A percentile compares a stretch with the other conserved stretches of the same genome.
phyloP scores from a whole-genome alignment of 1,139 yeast genomes.

The Meyerozyma guilliermondii region DNA sequence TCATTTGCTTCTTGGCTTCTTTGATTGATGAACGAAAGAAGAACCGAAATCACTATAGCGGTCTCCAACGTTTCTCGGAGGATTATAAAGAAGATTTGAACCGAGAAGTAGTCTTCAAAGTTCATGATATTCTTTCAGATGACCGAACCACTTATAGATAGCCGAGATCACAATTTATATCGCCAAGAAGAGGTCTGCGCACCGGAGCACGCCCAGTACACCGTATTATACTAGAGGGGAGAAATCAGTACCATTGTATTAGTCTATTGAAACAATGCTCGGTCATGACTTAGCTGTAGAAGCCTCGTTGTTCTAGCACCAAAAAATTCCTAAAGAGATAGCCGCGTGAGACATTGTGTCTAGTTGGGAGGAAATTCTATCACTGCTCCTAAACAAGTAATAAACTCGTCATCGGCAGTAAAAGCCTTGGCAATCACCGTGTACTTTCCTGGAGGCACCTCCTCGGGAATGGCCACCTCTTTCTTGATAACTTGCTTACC shows the following conservation, averaged over 20 bases:
- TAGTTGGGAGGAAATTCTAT: constrained; percentile 49
- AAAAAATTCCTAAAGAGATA: no score
- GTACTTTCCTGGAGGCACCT: constrained; percentile 94
- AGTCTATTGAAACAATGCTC: not conserved
- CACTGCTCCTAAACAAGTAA: constrained; percentile 81
- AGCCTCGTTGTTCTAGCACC: not conserved
- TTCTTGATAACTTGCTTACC: constrained; percentile 67
- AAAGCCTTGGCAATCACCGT: constrained; percentile 83
- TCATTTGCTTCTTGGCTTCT: constrained; percentile 17
- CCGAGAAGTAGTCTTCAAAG: constrained; percentile 54
- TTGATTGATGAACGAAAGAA: constrained; percentile 75
- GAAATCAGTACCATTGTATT: not conserved
- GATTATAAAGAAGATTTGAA: constrained; percentile 82
- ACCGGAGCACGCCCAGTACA: not conserved
- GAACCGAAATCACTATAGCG: constrained; percentile 79
- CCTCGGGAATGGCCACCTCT: constrained; percentile 78
- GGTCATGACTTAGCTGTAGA: not conserved
- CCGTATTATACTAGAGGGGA: not conserved
- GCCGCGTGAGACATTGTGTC: no score
- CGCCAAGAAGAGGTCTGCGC: not conserved
- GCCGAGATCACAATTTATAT: no score
- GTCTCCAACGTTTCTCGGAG: constrained; percentile 85
- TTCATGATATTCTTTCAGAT: constrained; percentile 7
- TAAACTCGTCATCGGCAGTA: constrained; percentile 71
- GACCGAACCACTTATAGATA: not conserved